A percentile compares a stretch with the other conserved stretches of the same genome.
Conservation (phyloP, 495 filamentous ascomycete genomes). For the Neurospora sp. region DNA sequence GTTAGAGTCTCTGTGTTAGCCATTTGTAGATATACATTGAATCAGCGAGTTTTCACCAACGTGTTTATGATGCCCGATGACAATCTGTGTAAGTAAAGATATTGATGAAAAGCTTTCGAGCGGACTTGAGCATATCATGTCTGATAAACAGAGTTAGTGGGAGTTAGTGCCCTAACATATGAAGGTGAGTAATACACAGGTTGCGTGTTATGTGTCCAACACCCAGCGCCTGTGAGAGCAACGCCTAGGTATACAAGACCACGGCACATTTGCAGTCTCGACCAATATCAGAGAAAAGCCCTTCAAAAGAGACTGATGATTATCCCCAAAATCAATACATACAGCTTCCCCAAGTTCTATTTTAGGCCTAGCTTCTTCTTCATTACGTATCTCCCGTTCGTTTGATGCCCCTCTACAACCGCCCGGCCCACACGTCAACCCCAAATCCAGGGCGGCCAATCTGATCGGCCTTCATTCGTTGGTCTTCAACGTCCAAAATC, state of each 20-base stretch:
- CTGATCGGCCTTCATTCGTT: not conserved
- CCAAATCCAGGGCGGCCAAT: not conserved
- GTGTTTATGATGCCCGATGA: no score
- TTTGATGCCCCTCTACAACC: not conserved
- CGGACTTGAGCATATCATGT: not conserved
- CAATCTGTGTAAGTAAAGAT: no score
- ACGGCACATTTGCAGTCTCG: not conserved
- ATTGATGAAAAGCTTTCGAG: no score
- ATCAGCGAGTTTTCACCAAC: not conserved
- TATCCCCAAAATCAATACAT: not conserved
- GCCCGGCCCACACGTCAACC: not conserved
- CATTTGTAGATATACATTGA: not conserved
- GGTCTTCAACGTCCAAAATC: not conserved
- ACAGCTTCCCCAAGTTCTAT: not conserved
- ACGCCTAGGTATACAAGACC: not conserved
- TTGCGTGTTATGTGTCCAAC: not conserved
- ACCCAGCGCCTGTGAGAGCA: not conserved
- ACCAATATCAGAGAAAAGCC: not conserved
- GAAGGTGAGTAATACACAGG: not conserved
- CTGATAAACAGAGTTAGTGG: not conserved
- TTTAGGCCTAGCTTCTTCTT: not conserved
- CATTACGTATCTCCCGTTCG: not conserved
- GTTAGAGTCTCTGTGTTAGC: not conserved
- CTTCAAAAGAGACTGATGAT: not conserved
- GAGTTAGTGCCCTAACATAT: not conserved